Evolutionary conservation across 305 asterid genomes (phyloP).

Genomic region (Fraxinus ornus): DNA sequence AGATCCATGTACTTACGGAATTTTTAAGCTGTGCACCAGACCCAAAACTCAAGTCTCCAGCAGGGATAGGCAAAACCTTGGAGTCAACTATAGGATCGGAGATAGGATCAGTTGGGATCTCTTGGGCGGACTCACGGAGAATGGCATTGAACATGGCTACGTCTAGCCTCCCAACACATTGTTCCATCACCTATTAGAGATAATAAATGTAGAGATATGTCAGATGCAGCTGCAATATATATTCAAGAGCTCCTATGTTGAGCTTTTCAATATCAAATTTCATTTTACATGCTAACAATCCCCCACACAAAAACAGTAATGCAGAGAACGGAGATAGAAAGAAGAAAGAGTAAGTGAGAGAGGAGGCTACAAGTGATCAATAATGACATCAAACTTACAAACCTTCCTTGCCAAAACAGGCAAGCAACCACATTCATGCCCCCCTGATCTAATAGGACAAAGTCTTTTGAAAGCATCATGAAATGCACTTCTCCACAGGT

Average conservation of each 20-base stretch:
- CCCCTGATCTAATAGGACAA: conserved; percentile 88
- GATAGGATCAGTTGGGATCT: conserved; percentile 97
- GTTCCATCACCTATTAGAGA: conserved; percentile 75
- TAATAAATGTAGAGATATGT: neutral
- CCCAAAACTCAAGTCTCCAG: conserved; percentile 94
- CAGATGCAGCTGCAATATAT: neutral
- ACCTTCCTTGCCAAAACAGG: conserved; percentile 88
- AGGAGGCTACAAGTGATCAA: conserved; percentile 8
- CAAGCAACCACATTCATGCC: conserved; percentile 94
- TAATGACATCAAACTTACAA: conserved; percentile 15
- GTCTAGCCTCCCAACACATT: conserved; percentile 84
- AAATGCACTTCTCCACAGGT: conserved; percentile 81
- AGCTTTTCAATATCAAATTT: neutral
- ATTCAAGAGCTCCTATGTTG: neutral
- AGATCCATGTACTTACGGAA: conserved; percentile 51
- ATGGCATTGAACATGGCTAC: conserved; percentile 97
- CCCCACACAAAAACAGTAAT: neutral
- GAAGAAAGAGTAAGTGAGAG: neutral
- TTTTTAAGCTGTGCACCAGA: conserved; percentile 96
- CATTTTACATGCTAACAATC: neutral
- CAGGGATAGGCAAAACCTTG: conserved; percentile 92
- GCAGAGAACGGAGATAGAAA: neutral
- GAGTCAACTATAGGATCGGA: conserved; percentile 96
- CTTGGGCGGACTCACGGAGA: conserved; percentile 90
- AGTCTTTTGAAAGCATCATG: conserved; percentile 78